These are phyloP conservation scores for Umbilicus rupestris DNA, from an alignment of 164 flowering plant genomes.

Conservation along the genomic window DNA sequence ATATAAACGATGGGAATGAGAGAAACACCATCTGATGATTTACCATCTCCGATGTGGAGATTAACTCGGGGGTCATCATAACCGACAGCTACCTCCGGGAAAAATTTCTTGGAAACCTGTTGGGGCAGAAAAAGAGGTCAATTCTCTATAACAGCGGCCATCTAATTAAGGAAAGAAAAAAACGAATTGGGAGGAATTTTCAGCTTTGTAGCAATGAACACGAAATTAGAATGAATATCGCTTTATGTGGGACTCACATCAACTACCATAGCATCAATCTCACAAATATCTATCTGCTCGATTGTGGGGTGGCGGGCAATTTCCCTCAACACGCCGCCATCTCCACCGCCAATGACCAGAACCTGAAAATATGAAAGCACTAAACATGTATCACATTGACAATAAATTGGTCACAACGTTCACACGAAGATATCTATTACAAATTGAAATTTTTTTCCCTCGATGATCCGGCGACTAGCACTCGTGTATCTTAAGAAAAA, in stretches of 20 bases:
- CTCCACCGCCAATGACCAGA: conserved; percentile 96
- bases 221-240: background rate
- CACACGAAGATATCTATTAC: too few relatives aligned
- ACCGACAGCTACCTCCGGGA: conserved; percentile 81
- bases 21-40: background rate
- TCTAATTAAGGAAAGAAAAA: too few relatives aligned
- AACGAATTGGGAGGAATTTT: background rate
- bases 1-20: background rate
- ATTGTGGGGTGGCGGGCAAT: conserved; percentile 85
- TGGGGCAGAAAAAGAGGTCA: conserved; percentile 9
- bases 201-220: background rate
- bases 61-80: conserved; percentile 79
- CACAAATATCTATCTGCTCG: conserved; percentile 89
- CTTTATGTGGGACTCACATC: conserved; percentile 51
- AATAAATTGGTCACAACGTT: background rate
- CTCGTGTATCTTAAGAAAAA: too few relatives aligned
- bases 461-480: background rate
- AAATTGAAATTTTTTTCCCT: too few relatives aligned
- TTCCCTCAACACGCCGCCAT: conserved; percentile 96
- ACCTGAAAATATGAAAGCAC: conserved; percentile 33
- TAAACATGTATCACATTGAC: background rate
- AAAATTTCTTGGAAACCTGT: conserved; percentile 86
- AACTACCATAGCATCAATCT: conserved; percentile 89
- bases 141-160: background rate
- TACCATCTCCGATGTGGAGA: conserved; percentile 93